Base-by-base conservation (phyloP, 2,329 filamentous ascomycete species). In the Dactylellina sp. region DNA sequence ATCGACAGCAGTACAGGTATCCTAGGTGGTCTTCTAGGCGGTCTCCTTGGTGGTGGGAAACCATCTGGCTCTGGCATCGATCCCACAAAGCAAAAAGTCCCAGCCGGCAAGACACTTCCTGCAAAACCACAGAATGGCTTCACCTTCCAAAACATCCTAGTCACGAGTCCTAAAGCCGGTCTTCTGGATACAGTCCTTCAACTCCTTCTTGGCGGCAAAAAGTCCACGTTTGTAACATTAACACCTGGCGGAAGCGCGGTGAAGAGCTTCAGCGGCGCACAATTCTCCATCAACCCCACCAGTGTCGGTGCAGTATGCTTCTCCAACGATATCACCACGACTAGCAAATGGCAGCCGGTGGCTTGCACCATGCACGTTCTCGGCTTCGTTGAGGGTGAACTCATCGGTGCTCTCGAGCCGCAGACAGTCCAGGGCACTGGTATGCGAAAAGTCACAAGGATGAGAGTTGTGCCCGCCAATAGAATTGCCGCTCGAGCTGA, bases 81-180 rank as follows among this genome's bases (percentile, higher is more conserved):
- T 53, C 68, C 68, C 11, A 28, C 46, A 1, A 53, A 52, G 14
- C 68, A 72, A 53, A 55, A 61, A 24, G 68, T 65, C 5, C 18
- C 25, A 39, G 7, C 59, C 9, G 60, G 68, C 7, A 39, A 24
- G 6, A 42, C 39, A 3, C 14, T 14, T 1, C n/a, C 42, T 7
- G 68, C 68, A 18, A 53, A 55, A 42, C 68, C 68, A 39, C 68
- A 72, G 39, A 53, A 47, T 25, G 68, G 68, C 0, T 72, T 65
- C 32, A 18, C 1, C 6, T 72, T 72, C 50, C 16, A 18, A n/a
- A 72, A 72, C 39, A 47, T 72, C 52, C 52, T 64, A 5, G 60
- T 65, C 6, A 52, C 7, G 35, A 65, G 68, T 37, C 68, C 68
- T 20, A 49, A 55, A 47, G 44, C 47, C n/a, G 50, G 53, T 9